Percentiles rank a stretch among this genome's conserved stretches.
Conservation (phyloP, 306 rosid species). For the Gynostemma pentaphyllum region DNA sequence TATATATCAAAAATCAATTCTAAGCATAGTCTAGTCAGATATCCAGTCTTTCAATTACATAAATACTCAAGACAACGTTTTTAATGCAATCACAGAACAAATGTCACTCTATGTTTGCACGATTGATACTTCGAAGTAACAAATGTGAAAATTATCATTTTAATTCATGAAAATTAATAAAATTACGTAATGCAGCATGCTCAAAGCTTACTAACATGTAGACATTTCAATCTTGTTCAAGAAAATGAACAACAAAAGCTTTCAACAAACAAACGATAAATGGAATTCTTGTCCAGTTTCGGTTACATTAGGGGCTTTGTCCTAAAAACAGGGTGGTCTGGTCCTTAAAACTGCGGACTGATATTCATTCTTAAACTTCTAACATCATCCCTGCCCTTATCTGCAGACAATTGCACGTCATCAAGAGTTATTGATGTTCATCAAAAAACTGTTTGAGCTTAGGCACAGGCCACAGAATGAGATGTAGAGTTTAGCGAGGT, state of each 20-base stretch:
- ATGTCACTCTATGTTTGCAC: not conserved
- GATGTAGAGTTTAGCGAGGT: not conserved
- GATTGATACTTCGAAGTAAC: not conserved
- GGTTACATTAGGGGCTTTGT: not conserved
- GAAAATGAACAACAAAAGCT: not conserved
- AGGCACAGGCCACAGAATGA: not conserved
- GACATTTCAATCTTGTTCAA: not conserved
- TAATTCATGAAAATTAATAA: not conserved
- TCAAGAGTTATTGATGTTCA: not conserved
- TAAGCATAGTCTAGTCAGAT: not conserved
- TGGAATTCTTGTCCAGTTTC: not conserved
- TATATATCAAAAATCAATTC: too few relatives aligned
- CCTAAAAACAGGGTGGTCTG: not conserved
- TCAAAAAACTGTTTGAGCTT: not conserved
- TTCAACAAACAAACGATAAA: not conserved
- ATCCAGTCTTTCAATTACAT: not conserved
- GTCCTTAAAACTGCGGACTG: not conserved
- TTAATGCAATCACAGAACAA: not conserved
- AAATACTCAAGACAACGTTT: not conserved
- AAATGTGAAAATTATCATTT: not conserved
- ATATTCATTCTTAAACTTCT: not conserved
- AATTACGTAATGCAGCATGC: not conserved
- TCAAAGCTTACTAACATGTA: not conserved
- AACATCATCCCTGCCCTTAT: not conserved
- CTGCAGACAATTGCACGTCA: not conserved